phyloP scores from a whole-genome alignment of 2,329 filamentous ascomycete genomes.

The Chaetomiaceae sp. region DNA sequence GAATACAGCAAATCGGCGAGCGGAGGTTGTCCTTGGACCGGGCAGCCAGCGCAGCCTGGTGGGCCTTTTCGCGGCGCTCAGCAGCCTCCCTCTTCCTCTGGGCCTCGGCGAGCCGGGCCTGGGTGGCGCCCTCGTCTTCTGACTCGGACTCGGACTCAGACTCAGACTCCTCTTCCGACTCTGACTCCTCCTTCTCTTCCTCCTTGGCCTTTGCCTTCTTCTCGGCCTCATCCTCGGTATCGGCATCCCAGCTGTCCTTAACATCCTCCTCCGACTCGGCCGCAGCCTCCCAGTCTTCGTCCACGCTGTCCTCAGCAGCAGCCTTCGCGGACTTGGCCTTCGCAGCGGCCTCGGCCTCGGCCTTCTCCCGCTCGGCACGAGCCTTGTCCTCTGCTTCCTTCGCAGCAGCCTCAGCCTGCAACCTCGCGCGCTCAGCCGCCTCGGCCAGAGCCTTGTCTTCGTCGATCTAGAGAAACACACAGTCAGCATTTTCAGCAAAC shows the following conservation, averaged over 20 bases:
- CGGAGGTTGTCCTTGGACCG: constrained; percentile 91
- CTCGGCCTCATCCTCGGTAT: constrained; percentile 64
- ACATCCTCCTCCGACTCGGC: constrained; percentile 71
- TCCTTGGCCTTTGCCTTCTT: constrained; percentile 35
- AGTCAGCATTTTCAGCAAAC: not conserved
- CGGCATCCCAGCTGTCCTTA: constrained; percentile 94
- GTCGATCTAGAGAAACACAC: constrained; percentile 43
- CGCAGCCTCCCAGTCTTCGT: constrained; percentile 85
- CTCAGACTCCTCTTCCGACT: constrained; percentile 33
- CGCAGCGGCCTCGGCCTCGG: constrained; percentile 51
- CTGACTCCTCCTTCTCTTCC: constrained; percentile 18
- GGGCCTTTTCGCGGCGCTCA: constrained; percentile 80
- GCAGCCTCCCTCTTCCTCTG: constrained; percentile 84
- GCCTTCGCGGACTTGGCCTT: constrained; percentile 47
- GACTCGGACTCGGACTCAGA: constrained; percentile 60
- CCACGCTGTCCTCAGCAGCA: constrained; percentile 51
- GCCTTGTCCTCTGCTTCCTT: constrained; percentile 60
- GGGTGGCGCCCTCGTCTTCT: constrained; percentile 68
- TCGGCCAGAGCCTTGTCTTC: constrained; percentile 76
- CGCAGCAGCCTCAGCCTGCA: constrained; percentile 62
- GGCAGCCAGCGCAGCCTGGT: constrained; percentile 86
- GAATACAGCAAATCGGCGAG: constrained; percentile 98
- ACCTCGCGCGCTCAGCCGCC: constrained; percentile 65
- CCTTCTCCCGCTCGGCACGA: constrained; percentile 48
- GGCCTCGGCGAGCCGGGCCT: constrained; percentile 65